Evolutionary conservation across 306 rosid genomes (phyloP), one percentile per base, ranked within the genome.

Genomic region (peach (Prunus persica)): DNA sequence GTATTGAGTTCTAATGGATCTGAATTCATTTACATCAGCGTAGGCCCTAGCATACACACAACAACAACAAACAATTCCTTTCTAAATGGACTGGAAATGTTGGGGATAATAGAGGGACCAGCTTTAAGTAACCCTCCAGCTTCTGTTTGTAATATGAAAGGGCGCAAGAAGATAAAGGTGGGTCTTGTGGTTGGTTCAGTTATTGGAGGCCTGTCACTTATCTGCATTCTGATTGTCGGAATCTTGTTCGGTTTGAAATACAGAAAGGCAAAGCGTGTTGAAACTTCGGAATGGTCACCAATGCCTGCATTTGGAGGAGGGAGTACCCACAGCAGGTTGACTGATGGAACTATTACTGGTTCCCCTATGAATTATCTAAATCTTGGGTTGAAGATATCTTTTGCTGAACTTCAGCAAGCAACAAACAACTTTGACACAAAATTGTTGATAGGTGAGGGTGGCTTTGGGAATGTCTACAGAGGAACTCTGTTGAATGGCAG

Each of bases 401-500:
- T 87, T 43, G 46, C 51, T 43, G 87, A 85, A 45, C 73, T 89
- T 47, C 89, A 63, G 22, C 58, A 18, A 9, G 87, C 87, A 1
- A 87, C 91, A 1, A 81, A 75, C 50, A 81, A 78, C 69, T 89
- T 87, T 50, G 79, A 83, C 72, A 0, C 56, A 24, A 85, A 78
- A 12, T 65, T 81, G 25, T 32, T 79, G 13, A 78, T 83, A 20
- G 88, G 93, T 0, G 75, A 69, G 73, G 91, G 89, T 58, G 87
- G 93, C 2, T 89, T 89, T 79, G 89, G 91, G 30, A 76, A 74
- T 12, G 88, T 89, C n/a, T 89, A 86, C 54, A 77, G 57, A 41
- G 86, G 89, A 34, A 61, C 66, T 16, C 68, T 81, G 32, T 32
- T 20, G 45, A 74, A 81, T 55, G 89, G 86, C 61, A 65, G 61